Base-by-base conservation (phyloP, 1,284 basidiomycete species). In the Fomes fomentarius region DNA sequence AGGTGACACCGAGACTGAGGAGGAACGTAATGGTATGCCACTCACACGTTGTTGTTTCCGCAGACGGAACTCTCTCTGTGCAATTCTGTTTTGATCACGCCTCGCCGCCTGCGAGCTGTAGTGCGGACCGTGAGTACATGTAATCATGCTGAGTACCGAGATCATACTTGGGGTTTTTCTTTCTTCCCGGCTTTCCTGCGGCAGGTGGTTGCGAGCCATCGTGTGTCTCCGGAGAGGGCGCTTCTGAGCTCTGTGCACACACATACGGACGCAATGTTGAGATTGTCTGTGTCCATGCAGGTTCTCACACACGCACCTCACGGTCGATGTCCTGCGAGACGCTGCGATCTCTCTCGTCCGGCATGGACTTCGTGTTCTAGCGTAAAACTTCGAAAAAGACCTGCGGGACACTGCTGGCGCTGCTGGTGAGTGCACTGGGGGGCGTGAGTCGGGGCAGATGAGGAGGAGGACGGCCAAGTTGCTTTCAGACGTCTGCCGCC, bases 51-150 rank as follows among this genome's bases (percentile, higher is more conserved):
- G 92, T 69, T 95, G 94, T 70, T 96, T 96, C 62, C 93, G 79
- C 49, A 94, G 77, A 38, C 94, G 84, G 66, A 96, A 96, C 71
- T 96, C 94, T 44, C 94, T 84, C 71, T 96, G 94, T 1, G 94
- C 94, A 54, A 96, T 93, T 52, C 94, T 82, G 69, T 96, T 96
- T 72, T 96, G 94, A 74, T 93, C 91, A 62, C 90, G 82, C 63
- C 90, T 75, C 15, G 91, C 90, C 35, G 91, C 90, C 73, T 93
- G 90, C 28, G 91, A 93, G 74, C 91, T 91, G 57, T n/a, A 45
- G 52, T 42, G 40, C 46, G 55, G 60, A 58, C 57, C 67, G 72
- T 73, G 71, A 72, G 65, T 67, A 33, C 22, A 66, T 56, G 67
- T 56, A 65, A 69, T 67, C 63, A 70, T 61, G 63, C 57, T 60